phyloP scores from a whole-genome alignment of 129 eudicot species.

The Flaveria trinervia region DNA sequence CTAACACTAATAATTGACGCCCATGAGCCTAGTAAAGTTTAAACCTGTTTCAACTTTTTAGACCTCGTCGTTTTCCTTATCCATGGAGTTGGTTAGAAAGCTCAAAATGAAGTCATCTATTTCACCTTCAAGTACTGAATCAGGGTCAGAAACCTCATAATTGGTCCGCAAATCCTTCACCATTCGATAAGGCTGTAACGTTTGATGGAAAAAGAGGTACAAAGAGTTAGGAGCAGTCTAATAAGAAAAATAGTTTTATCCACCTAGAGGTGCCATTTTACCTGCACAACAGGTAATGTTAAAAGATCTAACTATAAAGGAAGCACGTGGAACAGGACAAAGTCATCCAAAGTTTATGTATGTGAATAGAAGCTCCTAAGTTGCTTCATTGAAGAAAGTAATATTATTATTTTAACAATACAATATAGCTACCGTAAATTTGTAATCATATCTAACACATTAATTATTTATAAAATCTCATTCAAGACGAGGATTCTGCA shows the following conservation, averaged over 20 bases:
- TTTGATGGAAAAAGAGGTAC: not conserved
- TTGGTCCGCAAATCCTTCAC: constrained; percentile 88
- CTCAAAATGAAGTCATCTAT: constrained; percentile 81
- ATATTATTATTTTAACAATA: too few species aligned
- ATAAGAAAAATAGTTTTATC: too few species aligned
- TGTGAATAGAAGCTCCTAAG: too few species aligned
- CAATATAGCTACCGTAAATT: too few species aligned
- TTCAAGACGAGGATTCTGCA: too few species aligned
- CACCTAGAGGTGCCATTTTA: not conserved
- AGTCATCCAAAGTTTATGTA: too few species aligned
- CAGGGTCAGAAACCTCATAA: constrained; percentile 88
- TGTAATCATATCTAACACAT: too few species aligned
- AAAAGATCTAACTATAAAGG: too few species aligned
- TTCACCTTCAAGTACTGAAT: constrained; percentile 85
- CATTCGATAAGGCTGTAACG: constrained; percentile 84
- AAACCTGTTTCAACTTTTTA: not conserved
- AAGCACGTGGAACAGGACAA: too few species aligned
- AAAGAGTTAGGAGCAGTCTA: not conserved
- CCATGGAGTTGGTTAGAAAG: constrained; percentile 74
- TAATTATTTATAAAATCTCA: too few species aligned
- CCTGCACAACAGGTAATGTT: not conserved
- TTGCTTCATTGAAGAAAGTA: too few species aligned
- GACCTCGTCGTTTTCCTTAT: constrained; percentile 54
- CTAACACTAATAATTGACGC: not conserved
- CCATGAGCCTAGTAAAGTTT: not conserved